Conservation (phyloP, 805 yeast species). For the Wickerhamomyces chambardii region DNA sequence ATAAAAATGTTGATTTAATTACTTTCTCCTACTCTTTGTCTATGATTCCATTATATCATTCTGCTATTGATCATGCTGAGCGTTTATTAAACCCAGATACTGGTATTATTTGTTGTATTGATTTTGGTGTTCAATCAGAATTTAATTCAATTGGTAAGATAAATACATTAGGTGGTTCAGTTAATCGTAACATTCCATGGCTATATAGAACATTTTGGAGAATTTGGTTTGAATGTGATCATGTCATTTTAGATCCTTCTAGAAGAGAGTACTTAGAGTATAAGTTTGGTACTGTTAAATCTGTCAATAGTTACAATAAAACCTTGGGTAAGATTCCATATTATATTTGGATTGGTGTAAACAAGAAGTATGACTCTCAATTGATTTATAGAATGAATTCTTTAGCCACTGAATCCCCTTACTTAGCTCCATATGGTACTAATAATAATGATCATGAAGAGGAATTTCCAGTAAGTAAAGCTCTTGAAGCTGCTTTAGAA, state of each 20-base stretch:
- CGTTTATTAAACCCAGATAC: slow-evolving; percentile 37
- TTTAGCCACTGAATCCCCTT: slow-evolving; percentile 76
- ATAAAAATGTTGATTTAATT: slow-evolving; percentile 52
- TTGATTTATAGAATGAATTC: slow-evolving; percentile 49
- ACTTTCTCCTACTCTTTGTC: slow-evolving; percentile 77
- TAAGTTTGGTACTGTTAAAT: slow-evolving; percentile 73
- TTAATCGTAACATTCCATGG: slow-evolving; percentile 71
- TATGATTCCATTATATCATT: slow-evolving; percentile 79
- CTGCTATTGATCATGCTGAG: slow-evolving; percentile 64
- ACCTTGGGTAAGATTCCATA: slow-evolving; percentile 69
- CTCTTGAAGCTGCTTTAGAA: slow-evolving; percentile 65
- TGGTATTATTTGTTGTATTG: slow-evolving; percentile 66
- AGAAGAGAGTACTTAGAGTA: slow-evolving; percentile 81
- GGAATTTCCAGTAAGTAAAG: slow-evolving; percentile 43
- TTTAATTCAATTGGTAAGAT: slow-evolving; percentile 60
- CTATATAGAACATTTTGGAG: slow-evolving; percentile 75
- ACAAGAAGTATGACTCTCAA: slow-evolving; percentile 43
- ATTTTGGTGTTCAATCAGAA: slow-evolving; percentile 69
- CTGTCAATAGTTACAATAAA: slow-evolving; percentile 58
- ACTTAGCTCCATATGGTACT: slow-evolving; percentile 48
- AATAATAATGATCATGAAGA: slow-evolving; percentile 8
- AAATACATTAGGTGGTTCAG: slow-evolving; percentile 68
- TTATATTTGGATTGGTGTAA: slow-evolving; percentile 77
- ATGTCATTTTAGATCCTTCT: slow-evolving; percentile 69
- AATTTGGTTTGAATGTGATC: slow-evolving; percentile 80